Evolutionary conservation across 2,329 filamentous ascomycete genomes (phyloP).

Genomic region (Penicillium capsulatum): DNA sequence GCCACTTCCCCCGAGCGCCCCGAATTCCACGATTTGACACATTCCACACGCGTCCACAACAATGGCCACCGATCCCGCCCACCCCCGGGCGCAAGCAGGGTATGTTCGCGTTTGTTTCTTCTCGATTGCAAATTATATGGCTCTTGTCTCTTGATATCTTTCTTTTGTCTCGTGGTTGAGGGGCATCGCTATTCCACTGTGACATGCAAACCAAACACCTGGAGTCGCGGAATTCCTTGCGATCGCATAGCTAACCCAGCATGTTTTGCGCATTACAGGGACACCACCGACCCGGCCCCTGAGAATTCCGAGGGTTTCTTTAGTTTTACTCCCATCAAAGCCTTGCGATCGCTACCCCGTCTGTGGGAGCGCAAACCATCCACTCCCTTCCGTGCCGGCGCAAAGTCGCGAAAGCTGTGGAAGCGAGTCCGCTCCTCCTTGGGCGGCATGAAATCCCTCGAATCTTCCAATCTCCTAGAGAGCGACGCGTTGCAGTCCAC

Average conservation of each 20-base stretch:
- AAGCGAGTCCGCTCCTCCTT: conserved; percentile 41
- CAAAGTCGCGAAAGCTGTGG: conserved; percentile 45
- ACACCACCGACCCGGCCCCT: conserved; percentile 5
- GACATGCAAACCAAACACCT: neutral
- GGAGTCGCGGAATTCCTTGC: neutral
- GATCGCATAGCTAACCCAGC: conserved; percentile 12
- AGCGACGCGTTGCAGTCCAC: conserved; percentile 28
- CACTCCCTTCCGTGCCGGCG: conserved; percentile 37
- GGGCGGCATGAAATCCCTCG: conserved; percentile 31
- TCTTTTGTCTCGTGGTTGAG: too few relatives aligned
- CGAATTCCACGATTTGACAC: conserved; percentile 21
- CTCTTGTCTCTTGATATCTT: too few relatives aligned
- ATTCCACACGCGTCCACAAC: conserved; percentile 24
- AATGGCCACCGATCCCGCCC: conserved; percentile 19
- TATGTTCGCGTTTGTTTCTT: conserved; percentile 8
- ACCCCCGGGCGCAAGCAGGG: conserved; percentile 16
- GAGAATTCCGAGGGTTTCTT: conserved; percentile 25
- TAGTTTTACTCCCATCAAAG: conserved; percentile 42
- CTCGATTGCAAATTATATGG: too few relatives aligned
- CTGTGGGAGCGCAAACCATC: conserved; percentile 46
- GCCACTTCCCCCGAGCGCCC: neutral
- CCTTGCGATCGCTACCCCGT: conserved; percentile 33
- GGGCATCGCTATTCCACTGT: too few relatives aligned
- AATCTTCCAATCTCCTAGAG: conserved; percentile 20
- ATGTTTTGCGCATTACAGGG: conserved; percentile 10